Evolutionary conservation across 2,329 filamentous ascomycete genomes (phyloP).

Genomic region (Calonectria montana): DNA sequence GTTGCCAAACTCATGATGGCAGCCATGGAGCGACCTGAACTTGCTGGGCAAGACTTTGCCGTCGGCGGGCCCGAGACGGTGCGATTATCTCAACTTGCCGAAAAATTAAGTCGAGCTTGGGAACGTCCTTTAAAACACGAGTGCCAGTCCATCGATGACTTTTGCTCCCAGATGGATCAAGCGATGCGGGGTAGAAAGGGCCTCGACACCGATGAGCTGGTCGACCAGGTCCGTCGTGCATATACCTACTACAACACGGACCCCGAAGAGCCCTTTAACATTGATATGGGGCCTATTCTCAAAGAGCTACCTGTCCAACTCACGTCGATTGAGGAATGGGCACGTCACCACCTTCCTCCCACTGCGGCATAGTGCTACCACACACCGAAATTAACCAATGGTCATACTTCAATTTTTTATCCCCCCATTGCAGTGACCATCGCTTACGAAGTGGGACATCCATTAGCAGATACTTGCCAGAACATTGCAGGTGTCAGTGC

Average conservation of each 20-base stretch:
- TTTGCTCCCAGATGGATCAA: not conserved
- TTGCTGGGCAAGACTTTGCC: not conserved
- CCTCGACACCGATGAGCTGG: not conserved
- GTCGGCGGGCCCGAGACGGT: not conserved
- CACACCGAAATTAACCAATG: too few relatives aligned
- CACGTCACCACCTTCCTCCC: not conserved
- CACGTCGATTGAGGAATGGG: not conserved
- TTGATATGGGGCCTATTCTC: not conserved
- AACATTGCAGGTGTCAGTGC: too few relatives aligned
- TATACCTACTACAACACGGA: not conserved
- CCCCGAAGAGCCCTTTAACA: not conserved
- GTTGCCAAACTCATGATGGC: not conserved
- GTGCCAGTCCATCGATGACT: not conserved
- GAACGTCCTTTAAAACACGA: not conserved
- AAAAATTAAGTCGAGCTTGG: not conserved
- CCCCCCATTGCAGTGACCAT: too few relatives aligned
- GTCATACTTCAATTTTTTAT: too few relatives aligned
- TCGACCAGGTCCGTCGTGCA: not conserved
- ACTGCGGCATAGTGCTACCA: not conserved
- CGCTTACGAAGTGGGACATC: too few relatives aligned
- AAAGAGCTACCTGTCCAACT: not conserved
- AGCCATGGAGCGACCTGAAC: not conserved
- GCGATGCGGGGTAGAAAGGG: not conserved
- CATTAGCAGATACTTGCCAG: too few relatives aligned
- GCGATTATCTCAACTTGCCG: not conserved